Evolutionary conservation across 2,329 filamentous ascomycete species (phyloP).

Genomic region (Sarocladium strictum): DNA sequence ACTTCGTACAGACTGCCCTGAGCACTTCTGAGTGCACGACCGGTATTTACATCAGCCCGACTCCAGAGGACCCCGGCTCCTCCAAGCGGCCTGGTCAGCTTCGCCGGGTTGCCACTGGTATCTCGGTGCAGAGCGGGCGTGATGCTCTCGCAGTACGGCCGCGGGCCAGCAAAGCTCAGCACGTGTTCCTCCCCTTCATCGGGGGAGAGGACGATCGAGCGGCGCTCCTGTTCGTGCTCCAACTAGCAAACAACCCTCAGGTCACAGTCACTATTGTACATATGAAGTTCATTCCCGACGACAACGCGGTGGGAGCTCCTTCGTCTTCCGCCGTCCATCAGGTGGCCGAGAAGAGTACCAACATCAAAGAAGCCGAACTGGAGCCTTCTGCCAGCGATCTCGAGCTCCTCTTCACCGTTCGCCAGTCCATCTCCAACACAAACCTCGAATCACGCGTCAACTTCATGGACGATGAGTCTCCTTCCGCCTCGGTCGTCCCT

Average conservation of each 20-base stretch:
- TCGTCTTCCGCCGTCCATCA: neutral
- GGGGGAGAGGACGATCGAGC: slow-evolving; percentile 77
- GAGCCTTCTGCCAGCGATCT: slow-evolving; percentile 7
- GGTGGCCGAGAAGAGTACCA: neutral
- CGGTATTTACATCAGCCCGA: slow-evolving; percentile 54
- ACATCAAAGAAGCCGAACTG: neutral
- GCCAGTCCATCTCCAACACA: neutral
- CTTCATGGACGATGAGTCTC: neutral
- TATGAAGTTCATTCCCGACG: slow-evolving; percentile 14
- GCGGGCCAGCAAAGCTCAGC: slow-evolving; percentile 61
- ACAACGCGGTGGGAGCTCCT: neutral
- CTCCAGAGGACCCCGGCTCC: slow-evolving; percentile 20
- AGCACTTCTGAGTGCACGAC: slow-evolving; percentile 59
- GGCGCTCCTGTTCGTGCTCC: slow-evolving; percentile 74
- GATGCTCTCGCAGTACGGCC: slow-evolving; percentile 21
- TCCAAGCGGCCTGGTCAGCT: neutral
- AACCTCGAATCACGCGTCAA: neutral
- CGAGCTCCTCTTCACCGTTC: neutral
- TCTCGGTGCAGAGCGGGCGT: neutral
- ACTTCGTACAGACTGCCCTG: slow-evolving; percentile 67
- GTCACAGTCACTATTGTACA: slow-evolving; percentile 71
- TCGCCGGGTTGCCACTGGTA: neutral
- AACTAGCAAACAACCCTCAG: slow-evolving; percentile 72
- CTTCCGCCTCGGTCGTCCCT: neutral
- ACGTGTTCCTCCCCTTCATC: slow-evolving; percentile 82